Conservation (phyloP, 306 rosid genomes). For the Castanea sativa region DNA sequence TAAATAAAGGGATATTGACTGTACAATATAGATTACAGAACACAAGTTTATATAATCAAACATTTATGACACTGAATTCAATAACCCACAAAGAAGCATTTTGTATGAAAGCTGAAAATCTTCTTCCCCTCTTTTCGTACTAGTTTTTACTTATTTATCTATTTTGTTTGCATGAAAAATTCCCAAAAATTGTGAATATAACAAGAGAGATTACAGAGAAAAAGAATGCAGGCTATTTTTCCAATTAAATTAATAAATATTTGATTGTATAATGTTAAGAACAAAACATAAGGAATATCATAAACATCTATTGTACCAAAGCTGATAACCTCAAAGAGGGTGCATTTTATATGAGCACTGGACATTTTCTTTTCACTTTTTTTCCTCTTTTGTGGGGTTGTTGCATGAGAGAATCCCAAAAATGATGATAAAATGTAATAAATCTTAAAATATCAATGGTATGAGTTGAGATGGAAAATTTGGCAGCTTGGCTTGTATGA, state of each 20-base stretch:
- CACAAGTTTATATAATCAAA: no score
- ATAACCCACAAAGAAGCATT: not conserved
- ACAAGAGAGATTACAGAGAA: not conserved
- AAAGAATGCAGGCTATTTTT: slow-evolving; percentile 12
- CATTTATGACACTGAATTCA: no score
- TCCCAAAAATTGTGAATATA: not conserved
- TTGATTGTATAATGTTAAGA: slow-evolving; percentile 2
- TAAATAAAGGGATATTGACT: no score
- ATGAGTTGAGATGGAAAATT: slow-evolving; percentile 77
- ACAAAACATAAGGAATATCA: not conserved
- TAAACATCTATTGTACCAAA: slow-evolving; percentile 3
- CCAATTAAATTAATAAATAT: slow-evolving; percentile 16
- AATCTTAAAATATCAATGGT: slow-evolving; percentile 41
- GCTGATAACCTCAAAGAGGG: slow-evolving; percentile 9
- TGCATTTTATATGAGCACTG: not conserved
- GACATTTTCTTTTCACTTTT: not conserved
- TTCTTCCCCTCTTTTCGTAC: not conserved
- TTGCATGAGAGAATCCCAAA: slow-evolving; percentile 8
- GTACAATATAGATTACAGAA: no score
- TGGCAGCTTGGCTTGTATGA: slow-evolving; percentile 71
- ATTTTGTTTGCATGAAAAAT: not conserved
- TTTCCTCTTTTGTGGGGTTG: slow-evolving; percentile 9
- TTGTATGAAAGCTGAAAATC: not conserved
- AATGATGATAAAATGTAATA: slow-evolving; percentile 14
- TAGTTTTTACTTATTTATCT: not conserved